Evolutionary conservation across 768 basidiomycete species (phyloP).

Genomic region (Lentinula guzmanii): DNA sequence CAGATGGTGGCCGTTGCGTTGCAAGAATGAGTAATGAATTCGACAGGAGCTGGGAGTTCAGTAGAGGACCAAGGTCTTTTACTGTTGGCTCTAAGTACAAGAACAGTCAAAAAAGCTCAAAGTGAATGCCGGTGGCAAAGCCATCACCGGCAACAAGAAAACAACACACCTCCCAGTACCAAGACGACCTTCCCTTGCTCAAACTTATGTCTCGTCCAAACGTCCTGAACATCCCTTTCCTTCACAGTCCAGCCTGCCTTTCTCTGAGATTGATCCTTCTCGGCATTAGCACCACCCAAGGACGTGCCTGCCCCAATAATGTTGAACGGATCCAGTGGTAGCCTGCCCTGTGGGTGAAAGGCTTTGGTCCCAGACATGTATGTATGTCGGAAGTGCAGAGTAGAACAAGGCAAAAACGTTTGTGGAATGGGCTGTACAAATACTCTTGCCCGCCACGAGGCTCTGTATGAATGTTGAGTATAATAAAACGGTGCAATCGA

Average conservation of each 20-base stretch:
- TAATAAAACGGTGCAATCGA: not conserved
- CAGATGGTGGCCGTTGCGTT: constrained; percentile 28
- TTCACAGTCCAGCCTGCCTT: not conserved
- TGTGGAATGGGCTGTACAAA: not conserved
- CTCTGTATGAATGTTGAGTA: not conserved
- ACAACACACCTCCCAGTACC: not conserved
- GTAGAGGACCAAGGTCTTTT: constrained; percentile 28
- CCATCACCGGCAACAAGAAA: not conserved
- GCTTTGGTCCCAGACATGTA: not conserved
- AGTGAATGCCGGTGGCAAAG: not conserved
- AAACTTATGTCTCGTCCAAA: not conserved
- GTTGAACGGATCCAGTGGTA: constrained; percentile 1
- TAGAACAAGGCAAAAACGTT: not conserved
- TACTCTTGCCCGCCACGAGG: not conserved
- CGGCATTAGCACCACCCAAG: not conserved
- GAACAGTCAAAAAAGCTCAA: not conserved
- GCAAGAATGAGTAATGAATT: constrained; percentile 34
- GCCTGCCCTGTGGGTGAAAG: constrained; percentile 2
- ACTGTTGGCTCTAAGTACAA: constrained; percentile 22
- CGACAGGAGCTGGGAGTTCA: constrained; percentile 25
- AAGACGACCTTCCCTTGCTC: not conserved
- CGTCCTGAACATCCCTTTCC: not conserved
- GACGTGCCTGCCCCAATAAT: not conserved
- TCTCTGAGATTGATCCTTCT: not conserved
- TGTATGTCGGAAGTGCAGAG: not conserved